Evolutionary conservation across 1,139 yeast species (phyloP).

Genomic region (Geotrichum reessii): DNA sequence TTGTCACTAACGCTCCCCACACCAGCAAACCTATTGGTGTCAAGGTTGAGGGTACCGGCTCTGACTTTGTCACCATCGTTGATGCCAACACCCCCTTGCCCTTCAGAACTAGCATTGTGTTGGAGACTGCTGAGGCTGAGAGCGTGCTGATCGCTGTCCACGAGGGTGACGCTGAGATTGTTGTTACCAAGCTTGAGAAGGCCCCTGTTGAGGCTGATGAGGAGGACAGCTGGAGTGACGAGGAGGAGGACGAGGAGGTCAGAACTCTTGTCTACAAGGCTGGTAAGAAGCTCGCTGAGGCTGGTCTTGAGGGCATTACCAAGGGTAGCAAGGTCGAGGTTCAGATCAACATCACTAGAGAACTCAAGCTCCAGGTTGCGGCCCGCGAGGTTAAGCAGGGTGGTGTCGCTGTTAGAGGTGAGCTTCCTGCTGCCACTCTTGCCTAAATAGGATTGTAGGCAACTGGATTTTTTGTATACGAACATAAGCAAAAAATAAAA

Average conservation of each 20-base stretch:
- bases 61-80: conserved; percentile 58
- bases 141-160: conserved; percentile 64
- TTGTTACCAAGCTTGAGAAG: conserved; percentile 71
- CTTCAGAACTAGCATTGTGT: conserved; percentile 66
- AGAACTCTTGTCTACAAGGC: conserved; percentile 70
- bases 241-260: conserved; percentile 72
- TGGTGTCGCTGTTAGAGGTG: conserved; percentile 36
- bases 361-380: conserved; percentile 73
- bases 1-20: conserved; percentile 86
- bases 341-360: conserved; percentile 75
- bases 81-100: conserved; percentile 90
- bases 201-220: conserved; percentile 47
- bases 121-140: conserved; percentile 48
- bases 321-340: conserved; percentile 71
- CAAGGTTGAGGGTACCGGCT: conserved; percentile 57
- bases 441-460: conserved; percentile 12
- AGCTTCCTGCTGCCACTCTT: conserved; percentile 24
- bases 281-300: conserved; percentile 70
- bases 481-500: too few species aligned
- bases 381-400: conserved; percentile 81
- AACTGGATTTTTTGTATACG: neutral
- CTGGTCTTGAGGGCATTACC: conserved; percentile 67
- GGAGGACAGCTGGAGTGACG: conserved; percentile 49
- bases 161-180: conserved; percentile 79
- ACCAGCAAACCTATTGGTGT: conserved; percentile 80